These are phyloP conservation scores for Ophiocytium majus DNA, from an alignment of 352 stramenopile species.

Conservation along the genomic window DNA sequence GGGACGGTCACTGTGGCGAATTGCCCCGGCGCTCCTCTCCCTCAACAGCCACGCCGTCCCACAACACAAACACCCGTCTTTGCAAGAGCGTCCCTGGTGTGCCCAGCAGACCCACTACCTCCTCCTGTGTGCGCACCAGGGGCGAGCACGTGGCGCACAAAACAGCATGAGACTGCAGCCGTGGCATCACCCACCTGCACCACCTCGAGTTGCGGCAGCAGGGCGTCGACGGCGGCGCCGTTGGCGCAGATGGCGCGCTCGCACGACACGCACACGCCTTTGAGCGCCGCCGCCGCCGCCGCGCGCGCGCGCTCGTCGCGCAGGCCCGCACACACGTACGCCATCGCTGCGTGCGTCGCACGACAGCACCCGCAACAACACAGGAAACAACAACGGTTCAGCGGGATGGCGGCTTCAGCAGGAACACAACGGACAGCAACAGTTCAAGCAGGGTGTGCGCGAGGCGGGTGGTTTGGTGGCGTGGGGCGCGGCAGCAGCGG, in stretches of 20 bases:
- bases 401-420: too few relatives aligned
- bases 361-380: neutral
- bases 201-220: conserved; percentile 13
- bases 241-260: conserved; percentile 35
- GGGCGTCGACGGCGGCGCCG: conserved; percentile 32
- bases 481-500: too few relatives aligned
- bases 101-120: neutral
- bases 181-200: conserved; percentile 11
- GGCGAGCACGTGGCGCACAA: too few relatives aligned
- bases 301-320: conserved; percentile 17
- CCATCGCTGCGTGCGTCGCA: conserved; percentile 27
- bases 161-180: neutral
- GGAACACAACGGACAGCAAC: too few relatives aligned
- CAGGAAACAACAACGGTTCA: neutral
- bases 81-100: neutral
- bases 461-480: too few relatives aligned
- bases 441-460: too few relatives aligned
- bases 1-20: too few relatives aligned
- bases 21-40: neutral
- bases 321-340: conserved; percentile 36
- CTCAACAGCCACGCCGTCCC: neutral
- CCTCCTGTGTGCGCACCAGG: neutral
- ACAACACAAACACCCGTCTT: neutral
- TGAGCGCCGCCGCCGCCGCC: conserved; percentile 25
- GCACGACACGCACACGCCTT: conserved; percentile 29